Percentiles rank a stretch among this genome's conserved stretches.
Evolutionary conservation across 768 basidiomycete genomes (phyloP).

Genomic region (Tylopilus vinaceipallidus): DNA sequence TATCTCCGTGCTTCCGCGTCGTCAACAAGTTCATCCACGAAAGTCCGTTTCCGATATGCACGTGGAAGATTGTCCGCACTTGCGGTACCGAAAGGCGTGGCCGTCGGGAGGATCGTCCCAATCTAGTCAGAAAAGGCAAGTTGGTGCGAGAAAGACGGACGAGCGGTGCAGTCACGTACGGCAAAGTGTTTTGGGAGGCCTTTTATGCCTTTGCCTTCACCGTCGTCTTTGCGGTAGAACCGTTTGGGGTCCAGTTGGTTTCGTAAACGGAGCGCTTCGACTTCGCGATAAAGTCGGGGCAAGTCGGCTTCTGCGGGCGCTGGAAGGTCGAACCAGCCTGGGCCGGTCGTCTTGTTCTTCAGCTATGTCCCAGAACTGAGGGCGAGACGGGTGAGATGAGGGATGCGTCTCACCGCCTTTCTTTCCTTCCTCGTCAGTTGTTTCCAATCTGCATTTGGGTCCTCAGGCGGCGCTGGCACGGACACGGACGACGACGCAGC

Average conservation of each 20-base stretch:
- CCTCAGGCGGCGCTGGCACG: slow-evolving; percentile 59
- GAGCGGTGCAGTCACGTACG: slow-evolving; percentile 44
- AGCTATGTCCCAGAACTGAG: slow-evolving; percentile 40
- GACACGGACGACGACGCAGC: slow-evolving; percentile 47
- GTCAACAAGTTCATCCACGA: slow-evolving; percentile 87
- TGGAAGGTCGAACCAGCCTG: slow-evolving; percentile 86
- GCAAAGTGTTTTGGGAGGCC: slow-evolving; percentile 87
- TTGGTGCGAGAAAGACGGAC: slow-evolving; percentile 1
- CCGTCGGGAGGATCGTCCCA: slow-evolving; percentile 71
- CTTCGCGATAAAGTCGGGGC: slow-evolving; percentile 77
- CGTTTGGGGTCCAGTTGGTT: slow-evolving; percentile 91
- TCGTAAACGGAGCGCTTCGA: slow-evolving; percentile 80
- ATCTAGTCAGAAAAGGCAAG: slow-evolving; percentile 47
- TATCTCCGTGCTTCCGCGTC: slow-evolving; percentile 85
- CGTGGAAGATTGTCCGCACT: slow-evolving; percentile 70
- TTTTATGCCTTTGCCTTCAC: slow-evolving; percentile 82
- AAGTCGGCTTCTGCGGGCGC: slow-evolving; percentile 78
- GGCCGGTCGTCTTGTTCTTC: slow-evolving; percentile 70
- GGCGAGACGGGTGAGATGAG: background rate
- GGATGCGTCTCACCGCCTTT: slow-evolving; percentile 54
- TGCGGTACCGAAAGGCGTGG: slow-evolving; percentile 69
- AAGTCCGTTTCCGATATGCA: slow-evolving; percentile 70
- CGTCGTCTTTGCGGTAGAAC: slow-evolving; percentile 85
- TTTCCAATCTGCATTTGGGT: slow-evolving; percentile 62
- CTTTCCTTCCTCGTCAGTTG: slow-evolving; percentile 69